Evolutionary conservation across 2,329 filamentous ascomycete genomes (phyloP).

Genomic region (Rutstroemia sp.): DNA sequence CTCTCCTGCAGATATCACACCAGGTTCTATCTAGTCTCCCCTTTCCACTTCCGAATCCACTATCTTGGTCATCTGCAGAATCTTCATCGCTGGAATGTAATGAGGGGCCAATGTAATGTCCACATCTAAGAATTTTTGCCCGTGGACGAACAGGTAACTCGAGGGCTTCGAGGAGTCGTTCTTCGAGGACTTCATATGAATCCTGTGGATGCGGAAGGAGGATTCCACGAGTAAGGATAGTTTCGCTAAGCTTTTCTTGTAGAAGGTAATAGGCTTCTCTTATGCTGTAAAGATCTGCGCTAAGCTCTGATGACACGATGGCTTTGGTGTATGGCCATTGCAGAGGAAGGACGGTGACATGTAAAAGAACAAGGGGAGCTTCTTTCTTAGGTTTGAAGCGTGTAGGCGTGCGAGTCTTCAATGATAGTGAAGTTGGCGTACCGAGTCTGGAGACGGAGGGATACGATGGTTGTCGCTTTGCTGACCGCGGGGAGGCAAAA

Average conservation of each 20-base stretch:
- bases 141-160: constrained; percentile 57
- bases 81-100: constrained; percentile 26
- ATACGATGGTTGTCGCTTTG: constrained; percentile 34
- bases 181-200: constrained; percentile 74
- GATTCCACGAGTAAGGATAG: constrained; percentile 65
- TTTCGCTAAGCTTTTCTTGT: constrained; percentile 64
- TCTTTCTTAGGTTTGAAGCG: constrained; percentile 50
- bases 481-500: constrained; percentile 47
- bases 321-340: constrained; percentile 56
- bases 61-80: constrained; percentile 12
- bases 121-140: constrained; percentile 67
- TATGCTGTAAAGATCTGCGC: constrained; percentile 41
- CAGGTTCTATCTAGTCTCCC: constrained; percentile 17
- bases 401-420: constrained; percentile 39
- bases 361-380: constrained; percentile 66
- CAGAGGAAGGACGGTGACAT: constrained; percentile 68
- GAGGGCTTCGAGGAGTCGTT: constrained; percentile 66
- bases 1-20: constrained; percentile 29
- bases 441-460: constrained; percentile 48
- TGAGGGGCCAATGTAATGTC: constrained; percentile 61
- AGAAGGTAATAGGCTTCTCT: constrained; percentile 59
- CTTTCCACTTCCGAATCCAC: constrained; percentile 6
- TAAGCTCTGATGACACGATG: constrained; percentile 39
- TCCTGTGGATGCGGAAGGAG: constrained; percentile 71
- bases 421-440: constrained; percentile 38